A percentile compares a stretch with the other conserved stretches of the same genome.
Conservation (phyloP, 345 rosid genomes). For the Eucalyptus pumila region DNA sequence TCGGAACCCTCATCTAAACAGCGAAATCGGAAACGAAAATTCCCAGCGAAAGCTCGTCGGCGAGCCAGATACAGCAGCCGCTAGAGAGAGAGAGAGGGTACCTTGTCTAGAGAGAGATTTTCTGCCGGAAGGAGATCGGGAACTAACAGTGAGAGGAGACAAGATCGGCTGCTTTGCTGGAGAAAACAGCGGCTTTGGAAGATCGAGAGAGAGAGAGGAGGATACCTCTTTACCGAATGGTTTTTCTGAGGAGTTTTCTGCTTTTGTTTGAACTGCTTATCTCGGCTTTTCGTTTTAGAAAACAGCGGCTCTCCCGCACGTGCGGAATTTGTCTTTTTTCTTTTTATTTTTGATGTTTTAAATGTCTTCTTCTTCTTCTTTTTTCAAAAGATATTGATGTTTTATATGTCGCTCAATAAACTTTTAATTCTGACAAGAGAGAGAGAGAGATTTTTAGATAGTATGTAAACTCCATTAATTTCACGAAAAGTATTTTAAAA, state of each 20-base stretch:
- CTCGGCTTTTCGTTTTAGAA: not conserved
- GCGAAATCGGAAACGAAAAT: not conserved
- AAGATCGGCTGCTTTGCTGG: not conserved
- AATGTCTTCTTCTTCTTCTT: not conserved
- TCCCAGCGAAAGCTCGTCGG: not conserved
- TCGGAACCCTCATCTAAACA: not conserved
- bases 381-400: no score
- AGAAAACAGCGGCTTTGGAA: no score
- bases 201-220: no score
- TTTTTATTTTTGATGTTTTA: not conserved
- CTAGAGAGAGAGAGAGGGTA: not conserved
- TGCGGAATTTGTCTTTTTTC: not conserved
- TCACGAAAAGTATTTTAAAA: rapidly evolving
- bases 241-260: not conserved
- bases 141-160: not conserved
- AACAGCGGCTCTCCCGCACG: not conserved
- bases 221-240: no score
- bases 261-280: not conserved
- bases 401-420: no score
- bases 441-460: no score
- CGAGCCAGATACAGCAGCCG: not conserved
- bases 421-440: no score
- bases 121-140: not conserved
- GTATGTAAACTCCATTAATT: no score
- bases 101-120: not conserved